Evolutionary conservation across 2,329 filamentous ascomycete genomes (phyloP), one percentile per base, ranked within the genome.

Genomic region (Albophoma yamanashiensis): DNA sequence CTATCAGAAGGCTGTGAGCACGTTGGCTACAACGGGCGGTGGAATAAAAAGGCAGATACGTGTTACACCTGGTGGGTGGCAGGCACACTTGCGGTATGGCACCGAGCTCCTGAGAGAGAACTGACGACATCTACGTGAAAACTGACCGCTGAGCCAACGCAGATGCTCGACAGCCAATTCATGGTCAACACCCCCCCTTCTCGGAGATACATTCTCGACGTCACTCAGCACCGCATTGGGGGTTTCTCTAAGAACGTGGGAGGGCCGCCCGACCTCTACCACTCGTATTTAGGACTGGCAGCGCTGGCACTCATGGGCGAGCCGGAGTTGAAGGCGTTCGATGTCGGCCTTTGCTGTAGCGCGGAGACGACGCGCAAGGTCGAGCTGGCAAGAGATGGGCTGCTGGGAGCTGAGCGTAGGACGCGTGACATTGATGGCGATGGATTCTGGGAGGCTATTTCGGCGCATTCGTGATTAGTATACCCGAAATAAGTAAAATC

Each of bases 51-150:
- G 56, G 89, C 90, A 12, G 94, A 99, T 74, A 97, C 94, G 0
- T 99, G 94, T 75, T 99, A 99, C 73, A 88, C 86, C 27, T 99
- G 93, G 79, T 99, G 94, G 94, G 91, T 90, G 0, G 81, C 82
- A 4, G 91, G 85, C 2, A 85, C 91, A 1, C 70, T 84, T 1
- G 67, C 70, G 58, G 77, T 81, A 68, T 62, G 73, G 57, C 43
- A 5, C n/a, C 45, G 27, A 82, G 57, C 70, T 73, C 61, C 78
- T 80, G 73, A 67, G 71, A 56, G 17, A 40, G 22, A 50, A 27
- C n/a, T 31, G n/a, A 43, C 17, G n/a, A 9, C 27, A 6, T n/a
- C 20, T 14, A 36, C 5, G 9, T 22, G 31, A 11, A 12, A 4
- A 2, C 50, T 53, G 31, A 53, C 25, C 6, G 11, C 17, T n/a